phyloP scores from a whole-genome alignment of 805 yeast genomes.

The Torulaspora quercuum region DNA sequence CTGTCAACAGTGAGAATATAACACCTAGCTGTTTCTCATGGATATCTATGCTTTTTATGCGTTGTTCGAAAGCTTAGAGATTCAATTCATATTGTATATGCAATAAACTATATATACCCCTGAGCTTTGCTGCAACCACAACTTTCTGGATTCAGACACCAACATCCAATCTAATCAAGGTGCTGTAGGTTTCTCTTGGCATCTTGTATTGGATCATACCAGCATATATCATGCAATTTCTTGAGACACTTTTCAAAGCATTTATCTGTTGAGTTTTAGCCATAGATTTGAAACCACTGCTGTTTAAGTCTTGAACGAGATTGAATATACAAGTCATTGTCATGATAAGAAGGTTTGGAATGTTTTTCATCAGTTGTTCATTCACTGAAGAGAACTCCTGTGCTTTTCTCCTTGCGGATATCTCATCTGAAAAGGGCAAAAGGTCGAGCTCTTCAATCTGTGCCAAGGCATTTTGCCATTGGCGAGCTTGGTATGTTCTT shows the following conservation, averaged over 20 bases:
- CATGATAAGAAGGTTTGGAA: constrained; percentile 76
- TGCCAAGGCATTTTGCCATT: constrained; percentile 57
- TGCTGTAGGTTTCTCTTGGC: constrained; percentile 79
- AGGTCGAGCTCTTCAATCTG: constrained; percentile 58
- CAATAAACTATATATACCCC: no score
- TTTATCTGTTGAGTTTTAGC: constrained; percentile 52
- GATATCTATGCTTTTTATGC: no score
- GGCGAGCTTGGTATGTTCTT: constrained; percentile 49
- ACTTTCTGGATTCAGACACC: constrained; percentile 29
- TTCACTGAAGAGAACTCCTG: constrained; percentile 63
- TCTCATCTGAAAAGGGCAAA: constrained; percentile 60
- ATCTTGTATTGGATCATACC: constrained; percentile 91
- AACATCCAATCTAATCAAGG: constrained; percentile 61
- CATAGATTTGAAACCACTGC: constrained; percentile 42
- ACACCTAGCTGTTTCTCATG: no score
- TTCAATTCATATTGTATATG: no score
- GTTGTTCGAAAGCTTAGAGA: no score
- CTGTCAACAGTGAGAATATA: not conserved
- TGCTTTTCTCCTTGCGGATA: constrained; percentile 60
- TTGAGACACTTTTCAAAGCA: constrained; percentile 61
- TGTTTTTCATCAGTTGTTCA: constrained; percentile 68
- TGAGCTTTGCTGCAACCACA: no score
- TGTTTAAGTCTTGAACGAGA: constrained; percentile 43
- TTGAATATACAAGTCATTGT: constrained; percentile 74
- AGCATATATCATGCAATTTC: constrained; percentile 89